Evolutionary conservation across 352 stramenopile species (phyloP).

Genomic region (Blastocystis sp.): DNA sequence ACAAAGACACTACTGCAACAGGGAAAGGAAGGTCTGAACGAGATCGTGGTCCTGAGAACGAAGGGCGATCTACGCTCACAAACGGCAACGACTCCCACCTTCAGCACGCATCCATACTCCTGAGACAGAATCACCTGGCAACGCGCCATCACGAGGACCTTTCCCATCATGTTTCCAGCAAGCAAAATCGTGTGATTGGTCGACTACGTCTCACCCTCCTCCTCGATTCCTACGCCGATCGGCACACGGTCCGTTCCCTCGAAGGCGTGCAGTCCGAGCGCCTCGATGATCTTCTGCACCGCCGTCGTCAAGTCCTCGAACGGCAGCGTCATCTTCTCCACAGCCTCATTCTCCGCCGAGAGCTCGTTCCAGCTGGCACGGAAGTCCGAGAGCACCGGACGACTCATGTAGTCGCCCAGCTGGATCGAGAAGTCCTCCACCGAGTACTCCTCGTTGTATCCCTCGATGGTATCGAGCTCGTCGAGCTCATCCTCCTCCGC

Average conservation of each 20-base stretch:
- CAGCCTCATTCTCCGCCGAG: slow-evolving; percentile 80
- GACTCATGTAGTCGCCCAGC: slow-evolving; percentile 89
- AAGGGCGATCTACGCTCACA: neutral
- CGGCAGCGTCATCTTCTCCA: slow-evolving; percentile 75
- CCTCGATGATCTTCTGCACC: slow-evolving; percentile 56
- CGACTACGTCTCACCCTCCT: slow-evolving; percentile 11
- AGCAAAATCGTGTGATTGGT: slow-evolving; percentile 43
- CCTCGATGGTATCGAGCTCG: slow-evolving; percentile 65
- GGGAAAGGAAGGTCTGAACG: neutral
- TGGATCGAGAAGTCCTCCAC: slow-evolving; percentile 88
- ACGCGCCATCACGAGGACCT: neutral
- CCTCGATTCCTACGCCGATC: neutral
- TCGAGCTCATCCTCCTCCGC: slow-evolving; percentile 59
- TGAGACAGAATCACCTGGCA: slow-evolving; percentile 41
- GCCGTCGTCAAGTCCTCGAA: slow-evolving; percentile 59
- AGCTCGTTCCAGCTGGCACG: slow-evolving; percentile 83
- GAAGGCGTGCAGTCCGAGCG: slow-evolving; percentile 56
- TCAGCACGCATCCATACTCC: slow-evolving; percentile 49
- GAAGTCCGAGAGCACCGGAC: slow-evolving; percentile 87
- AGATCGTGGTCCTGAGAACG: neutral
- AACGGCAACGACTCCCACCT: neutral
- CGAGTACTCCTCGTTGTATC: slow-evolving; percentile 93
- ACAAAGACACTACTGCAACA: neutral
- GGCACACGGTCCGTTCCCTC: slow-evolving; percentile 55
- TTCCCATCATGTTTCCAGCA: slow-evolving; percentile 26